These are phyloP conservation scores for Brachypodium distachyon DNA, from an alignment of 202 grass and related monocot genomes.

Conservation along the genomic window DNA sequence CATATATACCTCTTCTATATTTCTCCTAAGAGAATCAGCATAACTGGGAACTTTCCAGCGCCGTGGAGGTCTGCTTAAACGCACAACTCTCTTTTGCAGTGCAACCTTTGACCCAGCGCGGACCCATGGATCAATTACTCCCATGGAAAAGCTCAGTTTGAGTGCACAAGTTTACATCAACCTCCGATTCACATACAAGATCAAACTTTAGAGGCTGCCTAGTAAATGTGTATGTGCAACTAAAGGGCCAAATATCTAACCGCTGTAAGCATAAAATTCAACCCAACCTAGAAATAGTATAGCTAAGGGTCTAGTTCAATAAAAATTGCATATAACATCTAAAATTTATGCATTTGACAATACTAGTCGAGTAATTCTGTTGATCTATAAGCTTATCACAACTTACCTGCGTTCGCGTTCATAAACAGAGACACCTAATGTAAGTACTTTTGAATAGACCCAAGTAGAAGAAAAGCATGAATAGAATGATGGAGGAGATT, in stretches of 20 bases:
- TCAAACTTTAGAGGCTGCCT: not conserved
- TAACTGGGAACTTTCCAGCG: conserved; percentile 84
- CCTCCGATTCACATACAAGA: not conserved
- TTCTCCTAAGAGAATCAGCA: conserved; percentile 56
- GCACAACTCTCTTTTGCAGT: conserved; percentile 65
- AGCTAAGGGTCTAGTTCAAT: conserved; percentile 1
- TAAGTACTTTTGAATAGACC: conserved; percentile 81
- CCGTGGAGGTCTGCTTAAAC: conserved; percentile 81
- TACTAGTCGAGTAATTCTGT: not conserved
- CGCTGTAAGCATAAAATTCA: not conserved
- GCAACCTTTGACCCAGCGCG: conserved; percentile 76
- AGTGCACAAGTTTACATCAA: not conserved
- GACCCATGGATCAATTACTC: conserved; percentile 61
- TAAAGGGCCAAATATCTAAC: not conserved
- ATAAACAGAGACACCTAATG: conserved; percentile 72
- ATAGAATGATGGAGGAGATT: conserved; percentile 51
- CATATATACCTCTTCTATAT: conserved; percentile 58
- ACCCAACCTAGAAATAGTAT: not conserved
- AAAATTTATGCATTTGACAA: not conserved
- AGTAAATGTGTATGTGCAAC: not conserved
- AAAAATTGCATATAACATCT: not conserved
- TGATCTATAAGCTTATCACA: not conserved
- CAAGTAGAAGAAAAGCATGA: conserved; percentile 67
- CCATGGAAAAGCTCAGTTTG: not conserved
- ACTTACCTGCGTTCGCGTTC: conserved; percentile 67